Evolutionary conservation across 331 rosid genomes (phyloP).

Genomic region (Malus hybrid): DNA sequence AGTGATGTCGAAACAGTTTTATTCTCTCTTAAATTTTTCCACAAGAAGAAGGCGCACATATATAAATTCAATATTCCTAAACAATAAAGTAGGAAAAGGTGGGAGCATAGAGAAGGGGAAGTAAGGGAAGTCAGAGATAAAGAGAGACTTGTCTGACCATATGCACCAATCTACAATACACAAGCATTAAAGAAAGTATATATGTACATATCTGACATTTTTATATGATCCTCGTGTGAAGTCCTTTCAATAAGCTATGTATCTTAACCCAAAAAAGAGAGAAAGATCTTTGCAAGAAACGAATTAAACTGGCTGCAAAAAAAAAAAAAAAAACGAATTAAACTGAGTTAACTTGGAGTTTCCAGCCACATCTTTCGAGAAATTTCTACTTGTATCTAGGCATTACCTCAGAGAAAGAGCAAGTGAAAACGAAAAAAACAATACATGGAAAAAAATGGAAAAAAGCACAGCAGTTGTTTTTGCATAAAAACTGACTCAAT

Average conservation of each 20-base stretch:
- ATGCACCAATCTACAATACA: slow-evolving; percentile 12
- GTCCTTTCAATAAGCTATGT: slow-evolving; percentile 10
- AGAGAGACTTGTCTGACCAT: slow-evolving; percentile 1
- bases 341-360: slow-evolving; percentile 16
- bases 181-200: slow-evolving; percentile 10
- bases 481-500: background rate
- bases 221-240: slow-evolving; percentile 13
- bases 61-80: background rate
- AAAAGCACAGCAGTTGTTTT: background rate
- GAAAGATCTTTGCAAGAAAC: too few relatives aligned
- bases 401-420: background rate
- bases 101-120: slow-evolving; percentile 8
- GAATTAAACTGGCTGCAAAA: background rate
- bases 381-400: background rate
- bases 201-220: slow-evolving; percentile 18
- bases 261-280: too few relatives aligned
- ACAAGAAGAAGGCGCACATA: background rate
- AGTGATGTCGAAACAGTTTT: background rate
- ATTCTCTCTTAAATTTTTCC: background rate
- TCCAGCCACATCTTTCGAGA: slow-evolving; percentile 14
- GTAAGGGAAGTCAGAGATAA: slow-evolving; percentile 23
- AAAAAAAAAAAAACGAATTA: background rate
- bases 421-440: background rate
- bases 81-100: slow-evolving; percentile 39
- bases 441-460: background rate